Evolutionary conservation across 257 asterid species (phyloP).

Genomic region (Petunia axillaris): DNA sequence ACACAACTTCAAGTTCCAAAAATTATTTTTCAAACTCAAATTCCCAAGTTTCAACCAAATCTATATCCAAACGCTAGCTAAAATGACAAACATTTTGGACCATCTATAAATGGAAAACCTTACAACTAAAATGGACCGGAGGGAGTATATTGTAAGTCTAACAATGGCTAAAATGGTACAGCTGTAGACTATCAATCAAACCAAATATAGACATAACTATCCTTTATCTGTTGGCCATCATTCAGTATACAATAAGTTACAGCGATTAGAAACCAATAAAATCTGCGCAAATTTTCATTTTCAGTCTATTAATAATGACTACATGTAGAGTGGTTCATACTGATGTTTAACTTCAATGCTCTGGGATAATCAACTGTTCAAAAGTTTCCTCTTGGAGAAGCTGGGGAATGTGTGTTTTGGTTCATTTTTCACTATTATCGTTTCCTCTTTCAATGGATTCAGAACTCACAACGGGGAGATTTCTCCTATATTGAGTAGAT

Average conservation of each 20-base stretch:
- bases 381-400: neutral
- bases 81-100: no score
- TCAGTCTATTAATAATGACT: neutral
- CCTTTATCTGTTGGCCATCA: neutral
- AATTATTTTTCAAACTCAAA: no score
- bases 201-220: neutral
- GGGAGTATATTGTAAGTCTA: neutral
- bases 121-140: no score
- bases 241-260: conserved; percentile 3
- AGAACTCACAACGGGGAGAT: conserved; percentile 63
- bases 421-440: conserved; percentile 39
- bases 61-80: no score
- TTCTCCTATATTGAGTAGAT: conserved; percentile 72
- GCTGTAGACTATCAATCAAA: neutral
- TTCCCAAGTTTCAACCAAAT: no score
- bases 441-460: conserved; percentile 55
- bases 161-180: neutral
- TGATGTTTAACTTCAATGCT: neutral
- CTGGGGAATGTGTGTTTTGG: neutral
- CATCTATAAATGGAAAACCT: no score
- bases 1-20: no score
- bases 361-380: neutral
- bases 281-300: neutral
- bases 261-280: neutral
- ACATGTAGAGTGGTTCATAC: neutral